Conservation (phyloP, 2,329 filamentous ascomycete genomes). For the Xylariaceae sp. region DNA sequence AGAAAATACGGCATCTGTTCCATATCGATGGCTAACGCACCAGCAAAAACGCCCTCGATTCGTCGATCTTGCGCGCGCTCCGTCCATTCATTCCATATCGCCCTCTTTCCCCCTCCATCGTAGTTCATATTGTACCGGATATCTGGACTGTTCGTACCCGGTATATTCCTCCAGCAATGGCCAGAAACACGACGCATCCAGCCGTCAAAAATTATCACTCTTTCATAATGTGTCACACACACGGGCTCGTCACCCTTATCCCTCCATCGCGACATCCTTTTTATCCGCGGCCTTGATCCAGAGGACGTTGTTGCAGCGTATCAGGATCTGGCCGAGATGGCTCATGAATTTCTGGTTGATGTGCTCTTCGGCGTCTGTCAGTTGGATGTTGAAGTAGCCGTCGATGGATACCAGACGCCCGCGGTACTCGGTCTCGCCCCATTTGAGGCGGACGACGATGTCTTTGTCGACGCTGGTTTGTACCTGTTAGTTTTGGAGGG, state of each 20-base stretch:
- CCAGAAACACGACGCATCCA: neutral
- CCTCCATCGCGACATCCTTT: slow-evolving; percentile 56
- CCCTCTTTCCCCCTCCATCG: neutral
- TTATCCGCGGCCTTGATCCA: slow-evolving; percentile 67
- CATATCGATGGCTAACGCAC: neutral
- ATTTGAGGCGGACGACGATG: slow-evolving; percentile 90
- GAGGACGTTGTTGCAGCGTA: slow-evolving; percentile 97
- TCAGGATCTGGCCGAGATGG: slow-evolving; percentile 82
- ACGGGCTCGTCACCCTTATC: slow-evolving; percentile 27
- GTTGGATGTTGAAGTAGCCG: slow-evolving; percentile 98
- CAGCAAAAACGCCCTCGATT: neutral
- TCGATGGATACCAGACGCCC: slow-evolving; percentile 88
- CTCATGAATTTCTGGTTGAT: slow-evolving; percentile 83
- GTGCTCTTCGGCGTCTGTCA: slow-evolving; percentile 86
- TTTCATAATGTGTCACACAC: neutral
- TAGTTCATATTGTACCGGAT: slow-evolving; percentile 2
- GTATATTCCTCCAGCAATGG: neutral
- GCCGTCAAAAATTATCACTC: neutral
- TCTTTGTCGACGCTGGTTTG: slow-evolving; percentile 72
- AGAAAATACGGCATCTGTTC: neutral
- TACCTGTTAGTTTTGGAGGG: slow-evolving; percentile 4
- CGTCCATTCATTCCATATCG: neutral
- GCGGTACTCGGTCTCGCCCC: slow-evolving; percentile 97
- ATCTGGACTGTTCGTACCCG: slow-evolving; percentile 3
- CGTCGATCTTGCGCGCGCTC: neutral